Conservation (phyloP, 768 basidiomycete species). For the Tubosaeta sp. region DNA sequence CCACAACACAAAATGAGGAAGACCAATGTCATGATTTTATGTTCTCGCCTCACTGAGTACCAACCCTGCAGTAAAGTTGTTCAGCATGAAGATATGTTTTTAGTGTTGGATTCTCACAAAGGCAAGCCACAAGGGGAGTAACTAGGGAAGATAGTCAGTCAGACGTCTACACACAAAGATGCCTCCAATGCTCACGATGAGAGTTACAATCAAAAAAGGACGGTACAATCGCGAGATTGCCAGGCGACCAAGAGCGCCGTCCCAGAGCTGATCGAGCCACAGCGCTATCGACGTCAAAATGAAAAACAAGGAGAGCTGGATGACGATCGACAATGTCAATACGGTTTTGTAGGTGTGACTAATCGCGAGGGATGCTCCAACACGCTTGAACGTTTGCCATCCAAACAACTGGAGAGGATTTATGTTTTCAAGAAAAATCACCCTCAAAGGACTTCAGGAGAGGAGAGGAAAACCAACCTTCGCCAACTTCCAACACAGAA, state of each 20-base stretch:
- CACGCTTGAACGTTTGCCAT: slow-evolving; percentile 86
- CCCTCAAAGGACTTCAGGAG: background rate
- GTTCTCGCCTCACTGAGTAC: slow-evolving; percentile 69
- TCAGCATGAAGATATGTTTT: background rate
- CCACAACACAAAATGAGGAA: slow-evolving; percentile 59
- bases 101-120: slow-evolving; percentile 34
- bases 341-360: slow-evolving; percentile 73
- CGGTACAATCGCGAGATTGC: slow-evolving; percentile 50
- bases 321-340: slow-evolving; percentile 62
- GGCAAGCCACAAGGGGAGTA: slow-evolving; percentile 68
- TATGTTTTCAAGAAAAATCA: background rate
- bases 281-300: slow-evolving; percentile 63
- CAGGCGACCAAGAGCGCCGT: slow-evolving; percentile 57
- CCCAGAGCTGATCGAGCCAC: slow-evolving; percentile 75
- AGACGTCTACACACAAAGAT: background rate
- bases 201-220: slow-evolving; percentile 49
- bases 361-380: slow-evolving; percentile 71
- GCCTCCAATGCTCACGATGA: slow-evolving; percentile 47
- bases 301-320: slow-evolving; percentile 79
- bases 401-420: slow-evolving; percentile 53
- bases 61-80: slow-evolving; percentile 49
- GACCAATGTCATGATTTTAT: slow-evolving; percentile 50
- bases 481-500: slow-evolving; percentile 70
- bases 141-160: slow-evolving; percentile 31
- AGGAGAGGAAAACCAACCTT: slow-evolving; percentile 43